phyloP scores from a whole-genome alignment of 768 basidiomycete genomes.

The Mycena amicta region DNA sequence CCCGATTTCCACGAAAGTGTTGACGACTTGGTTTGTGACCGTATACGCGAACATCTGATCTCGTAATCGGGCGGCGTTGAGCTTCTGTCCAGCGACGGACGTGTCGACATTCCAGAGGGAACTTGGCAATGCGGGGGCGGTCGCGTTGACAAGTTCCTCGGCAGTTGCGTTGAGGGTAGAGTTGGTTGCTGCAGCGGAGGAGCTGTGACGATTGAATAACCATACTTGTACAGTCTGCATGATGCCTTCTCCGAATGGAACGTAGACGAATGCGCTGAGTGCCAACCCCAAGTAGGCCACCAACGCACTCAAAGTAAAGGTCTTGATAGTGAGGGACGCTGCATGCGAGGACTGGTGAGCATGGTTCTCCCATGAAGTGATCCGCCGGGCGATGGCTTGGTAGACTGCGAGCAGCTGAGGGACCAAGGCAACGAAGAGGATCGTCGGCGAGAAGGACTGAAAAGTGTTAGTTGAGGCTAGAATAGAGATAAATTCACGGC shows the following conservation, averaged over 20 bases:
- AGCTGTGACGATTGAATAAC: slow-evolving; percentile 37
- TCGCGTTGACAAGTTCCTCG: slow-evolving; percentile 33
- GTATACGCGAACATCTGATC: slow-evolving; percentile 94
- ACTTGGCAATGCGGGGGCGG: too few species aligned
- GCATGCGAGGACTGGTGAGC: slow-evolving; percentile 75
- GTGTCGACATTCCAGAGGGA: slow-evolving; percentile 57
- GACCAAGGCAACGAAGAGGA: slow-evolving; percentile 79
- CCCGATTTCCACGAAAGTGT: slow-evolving; percentile 77
- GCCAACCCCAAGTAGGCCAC: slow-evolving; percentile 91
- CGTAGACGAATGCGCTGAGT: slow-evolving; percentile 93
- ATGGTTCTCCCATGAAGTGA: slow-evolving; percentile 94
- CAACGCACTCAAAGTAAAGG: slow-evolving; percentile 85
- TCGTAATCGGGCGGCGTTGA: slow-evolving; percentile 71
- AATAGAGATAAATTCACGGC: slow-evolving; percentile 30
- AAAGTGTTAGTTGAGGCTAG: background rate
- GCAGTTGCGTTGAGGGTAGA: slow-evolving; percentile 10
- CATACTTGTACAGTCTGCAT: slow-evolving; percentile 60
- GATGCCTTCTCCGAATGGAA: slow-evolving; percentile 86
- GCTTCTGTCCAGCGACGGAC: slow-evolving; percentile 53
- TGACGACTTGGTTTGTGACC: slow-evolving; percentile 85
- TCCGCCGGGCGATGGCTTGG: slow-evolving; percentile 61
- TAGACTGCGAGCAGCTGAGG: slow-evolving; percentile 80
- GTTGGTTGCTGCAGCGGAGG: slow-evolving; percentile 21
- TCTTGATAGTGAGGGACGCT: slow-evolving; percentile 84
- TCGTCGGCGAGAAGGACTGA: slow-evolving; percentile 80